phyloP scores from a whole-genome alignment of 257 asterid genomes.

The Petunia axillaris region DNA sequence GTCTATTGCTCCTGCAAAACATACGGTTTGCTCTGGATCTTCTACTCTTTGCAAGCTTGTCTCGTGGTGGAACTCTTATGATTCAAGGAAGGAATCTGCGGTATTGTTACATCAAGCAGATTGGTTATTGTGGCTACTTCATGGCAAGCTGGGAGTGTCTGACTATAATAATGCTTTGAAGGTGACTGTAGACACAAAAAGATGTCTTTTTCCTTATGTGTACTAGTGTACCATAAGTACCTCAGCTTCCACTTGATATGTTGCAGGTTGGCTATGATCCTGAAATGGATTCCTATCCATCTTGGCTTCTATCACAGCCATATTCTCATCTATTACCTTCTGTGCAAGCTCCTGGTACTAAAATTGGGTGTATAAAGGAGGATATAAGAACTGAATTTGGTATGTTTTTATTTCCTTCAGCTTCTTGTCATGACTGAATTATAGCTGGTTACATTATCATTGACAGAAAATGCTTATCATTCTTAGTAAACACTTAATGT shows the following conservation, averaged over 20 bases:
- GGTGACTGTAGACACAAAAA: constrained; percentile 38
- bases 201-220: neutral
- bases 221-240: neutral
- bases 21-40: constrained; percentile 88
- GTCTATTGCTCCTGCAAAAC: constrained; percentile 79
- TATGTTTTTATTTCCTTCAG: constrained; percentile 35
- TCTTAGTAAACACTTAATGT: neutral
- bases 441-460: neutral
- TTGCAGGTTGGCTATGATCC: constrained; percentile 91
- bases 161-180: constrained; percentile 91
- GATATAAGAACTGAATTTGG: constrained; percentile 58
- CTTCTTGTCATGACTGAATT: neutral
- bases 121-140: constrained; percentile 91
- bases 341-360: constrained; percentile 86
- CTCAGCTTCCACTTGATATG: neutral
- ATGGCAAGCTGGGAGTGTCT: constrained; percentile 85
- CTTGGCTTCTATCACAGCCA: constrained; percentile 79
- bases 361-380: constrained; percentile 64
- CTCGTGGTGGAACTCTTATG: constrained; percentile 78
- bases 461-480: neutral
- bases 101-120: constrained; percentile 88
- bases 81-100: constrained; percentile 53
- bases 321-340: constrained; percentile 64
- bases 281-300: constrained; percentile 74
- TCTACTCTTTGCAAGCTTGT: constrained; percentile 90